Evolutionary conservation across 495 filamentous ascomycete genomes (phyloP).

Genomic region (Podospora fimiseda): DNA sequence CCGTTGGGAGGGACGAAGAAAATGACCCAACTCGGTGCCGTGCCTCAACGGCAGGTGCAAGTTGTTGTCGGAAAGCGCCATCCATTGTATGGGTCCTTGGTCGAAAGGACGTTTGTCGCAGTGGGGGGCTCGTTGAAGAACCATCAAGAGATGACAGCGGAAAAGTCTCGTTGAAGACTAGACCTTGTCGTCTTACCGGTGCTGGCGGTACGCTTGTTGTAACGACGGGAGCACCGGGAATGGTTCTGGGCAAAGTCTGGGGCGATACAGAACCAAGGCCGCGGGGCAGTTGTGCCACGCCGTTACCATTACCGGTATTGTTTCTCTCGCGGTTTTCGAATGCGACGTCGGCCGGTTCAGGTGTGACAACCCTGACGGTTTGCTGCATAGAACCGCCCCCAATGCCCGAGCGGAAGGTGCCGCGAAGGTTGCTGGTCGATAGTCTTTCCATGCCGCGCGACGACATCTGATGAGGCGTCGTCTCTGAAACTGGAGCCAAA

Average conservation of each 20-base stretch:
- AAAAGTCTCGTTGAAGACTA: slow-evolving; percentile 48
- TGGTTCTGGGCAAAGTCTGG: slow-evolving; percentile 40
- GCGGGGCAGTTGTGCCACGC: slow-evolving; percentile 24
- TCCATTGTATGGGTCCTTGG: slow-evolving; percentile 50
- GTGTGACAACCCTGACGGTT: slow-evolving; percentile 49
- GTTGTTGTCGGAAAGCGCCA: slow-evolving; percentile 40
- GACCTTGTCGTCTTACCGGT: slow-evolving; percentile 38
- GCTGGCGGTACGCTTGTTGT: slow-evolving; percentile 22
- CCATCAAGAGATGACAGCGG: slow-evolving; percentile 36
- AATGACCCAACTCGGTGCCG: slow-evolving; percentile 50
- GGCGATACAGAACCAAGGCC: slow-evolving; percentile 31
- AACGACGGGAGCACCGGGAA: slow-evolving; percentile 26
- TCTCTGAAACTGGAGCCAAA: slow-evolving; percentile 22
- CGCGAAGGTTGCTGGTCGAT: slow-evolving; percentile 22
- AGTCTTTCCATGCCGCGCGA: slow-evolving; percentile 17
- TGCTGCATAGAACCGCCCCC: slow-evolving; percentile 15
- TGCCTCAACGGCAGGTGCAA: slow-evolving; percentile 30
- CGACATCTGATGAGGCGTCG: no score
- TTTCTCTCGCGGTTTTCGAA: slow-evolving; percentile 18
- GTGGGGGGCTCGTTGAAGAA: slow-evolving; percentile 31
- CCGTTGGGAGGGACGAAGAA: slow-evolving; percentile 39
- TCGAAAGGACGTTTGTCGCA: slow-evolving; percentile 32
- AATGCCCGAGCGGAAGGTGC: slow-evolving; percentile 17
- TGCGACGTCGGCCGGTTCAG: slow-evolving; percentile 39
- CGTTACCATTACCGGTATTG: slow-evolving; percentile 9